phyloP scores from a whole-genome alignment of 768 basidiomycete genomes.

The Russula earlei region DNA sequence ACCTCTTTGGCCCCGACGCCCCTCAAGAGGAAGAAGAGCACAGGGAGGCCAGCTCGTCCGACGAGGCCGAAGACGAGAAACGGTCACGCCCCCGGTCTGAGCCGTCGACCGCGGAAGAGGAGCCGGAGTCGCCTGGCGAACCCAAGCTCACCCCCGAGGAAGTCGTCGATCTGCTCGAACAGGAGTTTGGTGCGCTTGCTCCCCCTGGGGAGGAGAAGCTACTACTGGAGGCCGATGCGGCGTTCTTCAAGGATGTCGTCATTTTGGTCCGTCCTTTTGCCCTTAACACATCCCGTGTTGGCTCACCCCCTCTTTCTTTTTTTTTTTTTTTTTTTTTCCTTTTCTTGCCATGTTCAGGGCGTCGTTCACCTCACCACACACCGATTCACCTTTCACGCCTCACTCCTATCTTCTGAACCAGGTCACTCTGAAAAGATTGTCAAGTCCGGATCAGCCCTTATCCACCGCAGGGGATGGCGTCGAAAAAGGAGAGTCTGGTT shows the following conservation, averaged over 20 bases:
- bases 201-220: slow-evolving; percentile 39
- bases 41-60: slow-evolving; percentile 15
- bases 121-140: slow-evolving; percentile 24
- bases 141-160: slow-evolving; percentile 36
- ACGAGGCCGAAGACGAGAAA: slow-evolving; percentile 21
- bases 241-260: slow-evolving; percentile 38
- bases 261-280: slow-evolving; percentile 34
- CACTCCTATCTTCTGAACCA: slow-evolving; percentile 39
- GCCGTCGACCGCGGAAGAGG: slow-evolving; percentile 1
- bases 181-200: slow-evolving; percentile 49
- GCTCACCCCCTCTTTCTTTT: slow-evolving; percentile 2
- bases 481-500: slow-evolving; percentile 47
- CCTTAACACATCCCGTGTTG: neutral
- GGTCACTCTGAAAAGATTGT: slow-evolving; percentile 32
- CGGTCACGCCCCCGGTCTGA: neutral
- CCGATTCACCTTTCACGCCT: slow-evolving; percentile 55
- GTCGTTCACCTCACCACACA: slow-evolving; percentile 59
- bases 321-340: slow-evolving; percentile 6
- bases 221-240: slow-evolving; percentile 44
- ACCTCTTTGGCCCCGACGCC: slow-evolving; percentile 6
- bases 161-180: slow-evolving; percentile 39
- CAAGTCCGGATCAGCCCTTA: slow-evolving; percentile 40
- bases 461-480: slow-evolving; percentile 38
- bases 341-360: slow-evolving; percentile 29
- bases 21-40: neutral